Percentiles rank a stretch among this genome's conserved stretches.
phyloP scores from a whole-genome alignment of 2,329 filamentous ascomycete genomes.

The Calonectria multiphialidica region DNA sequence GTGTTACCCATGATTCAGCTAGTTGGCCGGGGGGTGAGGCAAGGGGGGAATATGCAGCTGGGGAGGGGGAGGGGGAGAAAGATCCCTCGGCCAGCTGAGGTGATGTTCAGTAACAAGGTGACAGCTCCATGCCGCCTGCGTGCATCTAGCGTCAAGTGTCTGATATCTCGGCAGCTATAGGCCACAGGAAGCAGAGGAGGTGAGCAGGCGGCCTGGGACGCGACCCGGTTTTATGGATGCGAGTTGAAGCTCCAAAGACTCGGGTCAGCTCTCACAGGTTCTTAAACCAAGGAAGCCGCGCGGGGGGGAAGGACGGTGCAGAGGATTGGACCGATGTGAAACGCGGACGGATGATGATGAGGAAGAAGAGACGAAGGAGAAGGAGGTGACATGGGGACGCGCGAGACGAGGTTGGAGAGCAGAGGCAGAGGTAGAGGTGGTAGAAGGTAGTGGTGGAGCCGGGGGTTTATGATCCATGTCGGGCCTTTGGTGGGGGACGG shows the following conservation, averaged over 20 bases:
- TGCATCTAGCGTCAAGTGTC: conserved; percentile 20
- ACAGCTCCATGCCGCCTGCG: conserved; percentile 40
- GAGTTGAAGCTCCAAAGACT: neutral
- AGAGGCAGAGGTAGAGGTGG: neutral
- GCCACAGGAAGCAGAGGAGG: neutral
- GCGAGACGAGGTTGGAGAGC: conserved; percentile 34
- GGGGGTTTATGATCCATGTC: conserved; percentile 40
- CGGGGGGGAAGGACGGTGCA: conserved; percentile 9
- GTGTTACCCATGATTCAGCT: conserved; percentile 61
- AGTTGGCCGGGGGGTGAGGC: conserved; percentile 23
- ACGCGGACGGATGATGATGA: conserved; percentile 1
- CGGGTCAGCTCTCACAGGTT: too few species aligned
- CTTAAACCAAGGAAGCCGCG: neutral
- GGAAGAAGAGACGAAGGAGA: conserved; percentile 23
- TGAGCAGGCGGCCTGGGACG: neutral
- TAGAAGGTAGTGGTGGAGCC: conserved; percentile 36
- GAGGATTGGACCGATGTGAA: conserved; percentile 1
- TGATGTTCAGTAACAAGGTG: conserved; percentile 38
- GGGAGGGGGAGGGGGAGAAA: conserved; percentile 20
- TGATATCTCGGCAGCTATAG: conserved; percentile 15
- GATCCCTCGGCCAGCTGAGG: conserved; percentile 38
- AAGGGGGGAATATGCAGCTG: conserved; percentile 23
- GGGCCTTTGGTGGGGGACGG: conserved; percentile 29
- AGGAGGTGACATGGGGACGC: conserved; percentile 20
- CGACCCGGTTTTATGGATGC: neutral